These are phyloP conservation scores for Xylaria sp. DNA, from an alignment of 2,329 filamentous ascomycete genomes.

Conservation along the genomic window DNA sequence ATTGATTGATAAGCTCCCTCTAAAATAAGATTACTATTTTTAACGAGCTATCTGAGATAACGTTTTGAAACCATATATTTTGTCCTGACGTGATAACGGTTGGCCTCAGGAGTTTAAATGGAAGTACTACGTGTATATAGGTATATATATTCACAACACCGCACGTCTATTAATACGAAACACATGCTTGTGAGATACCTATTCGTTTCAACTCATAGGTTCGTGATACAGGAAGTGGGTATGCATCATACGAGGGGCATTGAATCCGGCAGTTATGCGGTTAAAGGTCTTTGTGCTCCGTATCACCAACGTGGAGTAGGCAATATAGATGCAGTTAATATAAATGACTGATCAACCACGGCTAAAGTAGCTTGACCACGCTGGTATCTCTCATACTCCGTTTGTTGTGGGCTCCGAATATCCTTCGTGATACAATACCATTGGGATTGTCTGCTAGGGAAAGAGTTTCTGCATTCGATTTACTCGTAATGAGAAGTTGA, in stretches of 20 bases:
- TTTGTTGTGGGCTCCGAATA: not conserved
- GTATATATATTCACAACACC: not conserved
- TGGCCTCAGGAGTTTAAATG: too few relatives aligned
- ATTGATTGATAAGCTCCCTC: too few relatives aligned
- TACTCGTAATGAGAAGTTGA: not conserved
- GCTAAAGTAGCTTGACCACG: conserved; percentile 23
- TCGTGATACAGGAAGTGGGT: not conserved
- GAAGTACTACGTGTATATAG: too few relatives aligned
- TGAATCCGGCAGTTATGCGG: conserved; percentile 14
- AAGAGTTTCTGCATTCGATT: not conserved
- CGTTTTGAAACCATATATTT: too few relatives aligned
- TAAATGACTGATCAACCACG: conserved; percentile 17
- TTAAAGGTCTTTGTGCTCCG: conserved; percentile 5
- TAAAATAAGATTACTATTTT: too few relatives aligned
- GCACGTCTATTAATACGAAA: not conserved
- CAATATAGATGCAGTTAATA: conserved; percentile 15
- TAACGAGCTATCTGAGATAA: too few relatives aligned
- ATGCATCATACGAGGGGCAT: not conserved
- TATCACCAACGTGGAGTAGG: conserved; percentile 19
- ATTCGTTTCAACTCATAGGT: not conserved
- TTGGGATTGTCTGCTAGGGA: not conserved
- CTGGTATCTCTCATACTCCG: not conserved
- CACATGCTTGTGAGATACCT: not conserved
- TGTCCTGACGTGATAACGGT: too few relatives aligned
- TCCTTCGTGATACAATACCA: not conserved